These are phyloP conservation scores for Dichotomocladium elegans DNA, from an alignment of 371 early-diverging fungal genomes.

Conservation along the genomic window DNA sequence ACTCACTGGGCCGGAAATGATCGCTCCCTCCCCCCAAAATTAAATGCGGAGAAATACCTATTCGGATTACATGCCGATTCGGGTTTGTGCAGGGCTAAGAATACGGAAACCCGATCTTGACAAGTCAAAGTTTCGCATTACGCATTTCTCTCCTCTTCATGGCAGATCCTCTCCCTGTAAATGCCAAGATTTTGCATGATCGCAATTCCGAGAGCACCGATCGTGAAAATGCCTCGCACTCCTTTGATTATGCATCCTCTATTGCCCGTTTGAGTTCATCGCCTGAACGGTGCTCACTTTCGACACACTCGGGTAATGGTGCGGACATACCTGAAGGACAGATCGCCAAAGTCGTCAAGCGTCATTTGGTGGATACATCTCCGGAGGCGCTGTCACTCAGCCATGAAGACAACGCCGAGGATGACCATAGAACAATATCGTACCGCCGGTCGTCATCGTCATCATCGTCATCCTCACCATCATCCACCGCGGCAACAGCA, in stretches of 20 bases:
- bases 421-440: no score
- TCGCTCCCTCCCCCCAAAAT: no score
- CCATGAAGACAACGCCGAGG: constrained; percentile 4
- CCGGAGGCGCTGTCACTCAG: constrained; percentile 12
- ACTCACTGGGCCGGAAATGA: no score
- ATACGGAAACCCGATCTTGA: no score
- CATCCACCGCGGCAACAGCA: constrained; percentile 1
- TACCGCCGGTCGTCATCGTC: no score
- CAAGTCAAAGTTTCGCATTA: no score
- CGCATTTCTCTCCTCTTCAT: constrained; percentile 9
- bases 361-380: constrained; percentile 35
- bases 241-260: constrained; percentile 27
- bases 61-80: no score
- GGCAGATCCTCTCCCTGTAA: constrained; percentile 47
- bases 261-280: constrained; percentile 32
- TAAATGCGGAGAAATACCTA: no score
- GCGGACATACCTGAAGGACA: constrained; percentile 39
- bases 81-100: no score
- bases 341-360: constrained; percentile 40
- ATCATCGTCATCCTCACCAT: no score
- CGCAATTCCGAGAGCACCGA: constrained; percentile 3
- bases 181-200: constrained; percentile 33
- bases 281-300: constrained; percentile 13
- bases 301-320: no score
- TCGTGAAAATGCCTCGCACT: constrained; percentile 7